Evolutionary conservation across 805 yeast genomes (phyloP).

Genomic region (Yarrowia sp.): DNA sequence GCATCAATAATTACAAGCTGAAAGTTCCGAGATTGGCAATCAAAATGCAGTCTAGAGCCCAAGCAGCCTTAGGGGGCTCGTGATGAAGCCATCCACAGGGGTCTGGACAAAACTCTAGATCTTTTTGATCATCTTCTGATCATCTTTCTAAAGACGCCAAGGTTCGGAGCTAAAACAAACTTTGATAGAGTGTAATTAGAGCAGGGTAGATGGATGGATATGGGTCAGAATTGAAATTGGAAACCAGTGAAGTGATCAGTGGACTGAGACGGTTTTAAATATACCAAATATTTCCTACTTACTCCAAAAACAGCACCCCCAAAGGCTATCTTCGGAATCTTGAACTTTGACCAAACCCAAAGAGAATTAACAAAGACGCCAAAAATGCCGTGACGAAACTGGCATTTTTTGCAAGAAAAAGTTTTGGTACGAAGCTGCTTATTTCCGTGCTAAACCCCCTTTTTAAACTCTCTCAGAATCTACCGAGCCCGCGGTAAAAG

Average conservation of each 20-base stretch:
- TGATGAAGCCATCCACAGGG: neutral
- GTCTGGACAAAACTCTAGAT: neutral
- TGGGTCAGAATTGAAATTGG: too few species aligned
- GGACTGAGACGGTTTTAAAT: neutral
- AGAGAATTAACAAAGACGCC: neutral
- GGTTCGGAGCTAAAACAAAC: neutral
- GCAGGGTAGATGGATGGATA: too few species aligned
- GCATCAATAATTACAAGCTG: too few species aligned
- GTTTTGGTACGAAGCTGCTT: neutral
- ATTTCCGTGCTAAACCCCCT: neutral
- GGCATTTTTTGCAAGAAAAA: neutral
- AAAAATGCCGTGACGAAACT: neutral
- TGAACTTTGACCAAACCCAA: neutral
- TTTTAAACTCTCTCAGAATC: neutral
- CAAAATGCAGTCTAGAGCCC: too few species aligned
- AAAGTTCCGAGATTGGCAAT: neutral
- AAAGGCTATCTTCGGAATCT: neutral
- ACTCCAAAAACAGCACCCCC: neutral
- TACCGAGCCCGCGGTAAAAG: neutral
- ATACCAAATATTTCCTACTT: neutral
- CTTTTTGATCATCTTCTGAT: slow-evolving; percentile 10
- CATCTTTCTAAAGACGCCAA: neutral
- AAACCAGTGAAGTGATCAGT: neutral
- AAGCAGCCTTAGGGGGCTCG: neutral
- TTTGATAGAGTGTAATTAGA: too few species aligned